Conservation (phyloP, 768 basidiomycete species). For the Kwoniella dejecticola region DNA sequence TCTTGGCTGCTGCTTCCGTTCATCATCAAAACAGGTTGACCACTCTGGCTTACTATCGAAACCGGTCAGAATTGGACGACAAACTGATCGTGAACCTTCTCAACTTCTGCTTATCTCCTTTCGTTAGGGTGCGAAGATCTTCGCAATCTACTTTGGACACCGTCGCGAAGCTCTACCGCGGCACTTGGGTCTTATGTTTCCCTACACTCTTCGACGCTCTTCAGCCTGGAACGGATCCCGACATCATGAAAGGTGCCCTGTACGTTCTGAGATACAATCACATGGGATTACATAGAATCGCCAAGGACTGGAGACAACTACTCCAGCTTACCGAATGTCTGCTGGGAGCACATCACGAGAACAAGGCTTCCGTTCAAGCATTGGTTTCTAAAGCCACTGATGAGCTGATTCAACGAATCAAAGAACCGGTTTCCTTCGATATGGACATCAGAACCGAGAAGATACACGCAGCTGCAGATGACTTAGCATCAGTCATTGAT, state of each 20-base stretch:
- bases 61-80: conserved; percentile 57
- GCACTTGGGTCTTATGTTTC: conserved; percentile 55
- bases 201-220: conserved; percentile 56
- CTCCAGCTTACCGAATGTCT: conserved; percentile 65
- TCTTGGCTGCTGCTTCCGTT: conserved; percentile 40
- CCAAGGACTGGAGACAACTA: conserved; percentile 66
- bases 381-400: conserved; percentile 46
- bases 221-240: conserved; percentile 71
- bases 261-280: conserved; percentile 71
- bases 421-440: conserved; percentile 33
- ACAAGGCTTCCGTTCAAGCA: conserved; percentile 63
- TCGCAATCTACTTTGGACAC: conserved; percentile 38
- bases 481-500: conserved; percentile 11
- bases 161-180: conserved; percentile 54
- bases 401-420: conserved; percentile 39
- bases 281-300: conserved; percentile 61
- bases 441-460: conserved; percentile 26
- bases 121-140: conserved; percentile 44
- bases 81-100: conserved; percentile 56
- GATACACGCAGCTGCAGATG: conserved; percentile 31
- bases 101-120: conserved; percentile 57
- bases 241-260: conserved; percentile 88
- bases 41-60: conserved; percentile 52
- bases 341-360: conserved; percentile 76
- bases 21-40: conserved; percentile 50